Conservation (phyloP, 2,329 filamentous ascomycete species). For the Emergomyces africanus region DNA sequence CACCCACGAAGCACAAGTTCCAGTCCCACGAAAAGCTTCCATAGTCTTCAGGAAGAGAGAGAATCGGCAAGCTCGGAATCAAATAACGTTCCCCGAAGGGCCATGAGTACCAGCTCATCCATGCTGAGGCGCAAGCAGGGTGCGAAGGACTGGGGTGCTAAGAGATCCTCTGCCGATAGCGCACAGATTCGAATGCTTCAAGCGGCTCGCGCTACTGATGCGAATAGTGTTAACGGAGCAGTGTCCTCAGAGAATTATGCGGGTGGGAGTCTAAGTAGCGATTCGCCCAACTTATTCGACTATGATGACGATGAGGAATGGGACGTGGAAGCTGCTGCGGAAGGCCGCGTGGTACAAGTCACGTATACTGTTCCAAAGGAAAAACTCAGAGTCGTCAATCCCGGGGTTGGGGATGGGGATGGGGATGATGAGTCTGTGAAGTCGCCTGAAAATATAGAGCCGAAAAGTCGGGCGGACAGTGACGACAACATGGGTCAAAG, state of each 20-base stretch:
- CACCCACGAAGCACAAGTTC: constrained; percentile 14
- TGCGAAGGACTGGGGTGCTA: constrained; percentile 39
- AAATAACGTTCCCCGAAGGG: constrained; percentile 27
- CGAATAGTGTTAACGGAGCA: constrained; percentile 1
- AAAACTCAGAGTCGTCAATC: constrained; percentile 79
- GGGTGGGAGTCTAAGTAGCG: constrained; percentile 4
- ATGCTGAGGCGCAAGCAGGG: constrained; percentile 39
- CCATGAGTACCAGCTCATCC: constrained; percentile 36
- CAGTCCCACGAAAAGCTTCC: constrained; percentile 14
- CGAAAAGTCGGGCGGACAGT: background rate
- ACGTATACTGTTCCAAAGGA: constrained; percentile 93
- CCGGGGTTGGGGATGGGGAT: constrained; percentile 33
- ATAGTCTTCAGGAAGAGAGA: constrained; percentile 6
- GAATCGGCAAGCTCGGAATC: background rate
- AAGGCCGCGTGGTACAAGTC: constrained; percentile 60
- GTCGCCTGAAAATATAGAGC: constrained; percentile 1
- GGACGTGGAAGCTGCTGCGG: constrained; percentile 63
- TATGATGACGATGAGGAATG: constrained; percentile 42
- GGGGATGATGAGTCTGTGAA: constrained; percentile 14
- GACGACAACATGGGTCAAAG: background rate
- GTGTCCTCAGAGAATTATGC: constrained; percentile 1
- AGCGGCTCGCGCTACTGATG: background rate
- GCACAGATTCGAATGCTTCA: constrained; percentile 4
- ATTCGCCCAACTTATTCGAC: constrained; percentile 6
- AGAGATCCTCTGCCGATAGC: constrained; percentile 11